Evolutionary conservation across 2,329 filamentous ascomycete genomes (phyloP).

Genomic region (Nemania sp.): DNA sequence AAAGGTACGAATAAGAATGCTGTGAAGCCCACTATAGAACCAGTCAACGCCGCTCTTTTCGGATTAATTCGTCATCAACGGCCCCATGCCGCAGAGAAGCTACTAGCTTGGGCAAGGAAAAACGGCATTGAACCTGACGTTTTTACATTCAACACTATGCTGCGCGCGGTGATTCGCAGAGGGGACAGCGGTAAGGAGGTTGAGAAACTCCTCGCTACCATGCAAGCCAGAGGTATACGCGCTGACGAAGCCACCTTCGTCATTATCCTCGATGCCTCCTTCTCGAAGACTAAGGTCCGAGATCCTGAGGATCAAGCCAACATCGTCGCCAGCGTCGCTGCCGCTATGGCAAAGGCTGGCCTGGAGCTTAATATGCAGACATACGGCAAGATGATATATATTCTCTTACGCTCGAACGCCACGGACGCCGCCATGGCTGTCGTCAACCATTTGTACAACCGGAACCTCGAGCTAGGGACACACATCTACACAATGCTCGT

Average conservation of each 20-base stretch:
- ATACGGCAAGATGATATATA: slow-evolving; percentile 78
- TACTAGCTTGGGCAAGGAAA: slow-evolving; percentile 70
- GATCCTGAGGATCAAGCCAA: slow-evolving; percentile 61
- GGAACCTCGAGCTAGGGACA: slow-evolving; percentile 65
- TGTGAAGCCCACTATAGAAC: slow-evolving; percentile 70
- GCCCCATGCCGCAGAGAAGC: slow-evolving; percentile 61
- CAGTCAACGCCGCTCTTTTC: slow-evolving; percentile 77
- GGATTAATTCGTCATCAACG: slow-evolving; percentile 67
- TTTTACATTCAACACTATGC: slow-evolving; percentile 75
- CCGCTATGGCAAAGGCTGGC: slow-evolving; percentile 67
- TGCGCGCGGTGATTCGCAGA: slow-evolving; percentile 68
- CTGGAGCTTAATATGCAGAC: slow-evolving; percentile 70
- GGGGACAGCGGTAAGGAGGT: slow-evolving; percentile 60
- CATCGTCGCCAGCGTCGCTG: slow-evolving; percentile 66
- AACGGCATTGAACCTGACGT: slow-evolving; percentile 68
- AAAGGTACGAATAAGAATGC: slow-evolving; percentile 54
- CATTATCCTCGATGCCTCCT: slow-evolving; percentile 73
- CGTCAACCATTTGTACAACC: slow-evolving; percentile 69
- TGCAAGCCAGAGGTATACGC: slow-evolving; percentile 66
- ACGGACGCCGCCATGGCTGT: slow-evolving; percentile 68
- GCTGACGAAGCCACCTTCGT: slow-evolving; percentile 79
- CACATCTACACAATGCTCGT: slow-evolving; percentile 82
- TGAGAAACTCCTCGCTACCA: slow-evolving; percentile 66
- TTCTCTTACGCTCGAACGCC: slow-evolving; percentile 63
- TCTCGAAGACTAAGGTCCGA: slow-evolving; percentile 56